Evolutionary conservation across 257 asterid species (phyloP).

Genomic region (Forsythia viridissima): DNA sequence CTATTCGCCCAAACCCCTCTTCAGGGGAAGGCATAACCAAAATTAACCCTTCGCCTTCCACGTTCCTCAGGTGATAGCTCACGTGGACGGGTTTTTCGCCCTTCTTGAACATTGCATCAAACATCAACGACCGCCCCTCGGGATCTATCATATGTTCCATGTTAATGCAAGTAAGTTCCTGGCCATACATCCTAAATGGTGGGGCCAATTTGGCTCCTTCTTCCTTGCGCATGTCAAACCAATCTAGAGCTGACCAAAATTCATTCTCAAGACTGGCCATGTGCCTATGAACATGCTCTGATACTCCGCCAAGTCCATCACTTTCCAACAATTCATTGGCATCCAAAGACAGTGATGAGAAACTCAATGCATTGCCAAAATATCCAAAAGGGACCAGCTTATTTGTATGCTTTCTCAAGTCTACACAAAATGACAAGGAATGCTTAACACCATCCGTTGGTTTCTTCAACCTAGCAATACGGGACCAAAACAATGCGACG

Average conservation of each 20-base stretch:
- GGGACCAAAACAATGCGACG: conserved; percentile 58
- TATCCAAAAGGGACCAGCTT: conserved; percentile 31
- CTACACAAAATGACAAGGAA: conserved; percentile 43
- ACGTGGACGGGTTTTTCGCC: conserved; percentile 50
- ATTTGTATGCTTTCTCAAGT: conserved; percentile 33
- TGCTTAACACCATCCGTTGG: neutral
- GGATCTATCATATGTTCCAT: conserved; percentile 33
- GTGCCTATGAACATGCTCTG: conserved; percentile 35
- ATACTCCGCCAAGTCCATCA: conserved; percentile 27
- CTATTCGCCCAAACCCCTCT: conserved; percentile 43
- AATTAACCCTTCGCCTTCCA: conserved; percentile 51
- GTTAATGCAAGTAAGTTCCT: conserved; percentile 40
- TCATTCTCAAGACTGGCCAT: conserved; percentile 28
- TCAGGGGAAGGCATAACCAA: conserved; percentile 58
- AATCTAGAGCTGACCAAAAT: conserved; percentile 12
- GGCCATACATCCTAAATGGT: conserved; percentile 35
- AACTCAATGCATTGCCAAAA: conserved; percentile 53
- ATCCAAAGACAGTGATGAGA: conserved; percentile 33
- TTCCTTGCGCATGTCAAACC: conserved; percentile 27
- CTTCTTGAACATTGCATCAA: conserved; percentile 36
- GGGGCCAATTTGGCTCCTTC: conserved; percentile 17
- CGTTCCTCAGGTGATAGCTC: conserved; percentile 51
- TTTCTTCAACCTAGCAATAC: conserved; percentile 22
- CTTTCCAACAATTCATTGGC: conserved; percentile 16
- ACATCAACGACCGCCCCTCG: conserved; percentile 35